phyloP scores from a whole-genome alignment of 2,329 filamentous ascomycete species.

The Verticillium longisporum region DNA sequence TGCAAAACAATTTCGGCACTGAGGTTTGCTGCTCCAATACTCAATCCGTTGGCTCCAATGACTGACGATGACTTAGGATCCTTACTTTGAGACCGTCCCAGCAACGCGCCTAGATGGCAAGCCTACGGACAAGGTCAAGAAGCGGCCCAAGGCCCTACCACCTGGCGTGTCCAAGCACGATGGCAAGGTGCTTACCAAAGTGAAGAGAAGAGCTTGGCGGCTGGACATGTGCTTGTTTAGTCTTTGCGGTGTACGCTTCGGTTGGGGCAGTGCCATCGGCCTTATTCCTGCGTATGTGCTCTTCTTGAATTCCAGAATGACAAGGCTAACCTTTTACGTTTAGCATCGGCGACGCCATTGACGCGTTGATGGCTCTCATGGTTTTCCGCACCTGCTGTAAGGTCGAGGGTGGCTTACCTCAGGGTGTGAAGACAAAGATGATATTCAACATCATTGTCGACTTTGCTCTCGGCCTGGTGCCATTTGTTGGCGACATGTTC shows the following conservation, averaged over 20 bases:
- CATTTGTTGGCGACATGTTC: conserved; percentile 67
- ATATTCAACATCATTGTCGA: conserved; percentile 71
- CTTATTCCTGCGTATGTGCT: conserved; percentile 68
- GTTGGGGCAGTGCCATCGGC: conserved; percentile 83
- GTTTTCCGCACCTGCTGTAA: conserved; percentile 66
- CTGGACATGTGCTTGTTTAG: conserved; percentile 82
- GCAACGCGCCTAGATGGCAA: conserved; percentile 62
- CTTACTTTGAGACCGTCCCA: conserved; percentile 78
- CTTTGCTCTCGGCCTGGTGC: conserved; percentile 66
- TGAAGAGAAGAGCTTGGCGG: conserved; percentile 78
- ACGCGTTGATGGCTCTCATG: conserved; percentile 67
- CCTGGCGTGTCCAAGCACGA: conserved; percentile 79
- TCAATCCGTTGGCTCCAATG: conserved; percentile 3
- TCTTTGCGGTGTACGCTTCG: conserved; percentile 74
- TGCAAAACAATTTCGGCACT: conserved; percentile 51
- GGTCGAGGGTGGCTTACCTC: conserved; percentile 70
- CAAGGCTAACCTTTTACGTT: neutral
- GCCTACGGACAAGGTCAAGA: conserved; percentile 67
- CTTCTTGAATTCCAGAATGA: neutral
- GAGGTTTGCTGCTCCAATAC: conserved; percentile 28
- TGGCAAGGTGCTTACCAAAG: conserved; percentile 72
- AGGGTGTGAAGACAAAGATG: conserved; percentile 61
- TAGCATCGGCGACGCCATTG: conserved; percentile 68
- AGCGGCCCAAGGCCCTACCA: conserved; percentile 77
- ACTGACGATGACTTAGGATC: conserved; percentile 53